These are phyloP conservation scores for Fusarium compactum DNA, from an alignment of 2,329 filamentous ascomycete species.

Conservation along the genomic window DNA sequence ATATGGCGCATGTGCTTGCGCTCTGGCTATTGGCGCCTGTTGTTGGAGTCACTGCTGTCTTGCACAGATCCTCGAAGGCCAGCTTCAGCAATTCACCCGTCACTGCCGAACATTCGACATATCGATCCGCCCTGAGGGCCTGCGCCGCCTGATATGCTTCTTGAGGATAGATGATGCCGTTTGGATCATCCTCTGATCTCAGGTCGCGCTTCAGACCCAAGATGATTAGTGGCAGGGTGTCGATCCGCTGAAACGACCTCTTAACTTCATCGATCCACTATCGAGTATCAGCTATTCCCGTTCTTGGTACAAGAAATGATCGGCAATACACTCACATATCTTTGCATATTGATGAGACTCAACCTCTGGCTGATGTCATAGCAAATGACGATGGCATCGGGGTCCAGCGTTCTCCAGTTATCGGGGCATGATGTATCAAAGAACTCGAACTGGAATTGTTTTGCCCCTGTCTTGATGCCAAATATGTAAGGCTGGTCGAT, in stretches of 20 bases:
- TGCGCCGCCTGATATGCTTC: conserved; percentile 69
- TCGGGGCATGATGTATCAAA: conserved; percentile 70
- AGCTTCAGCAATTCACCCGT: conserved; percentile 69
- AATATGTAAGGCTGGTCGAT: conserved; percentile 72
- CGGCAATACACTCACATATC: conserved; percentile 60
- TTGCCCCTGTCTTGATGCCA: conserved; percentile 58
- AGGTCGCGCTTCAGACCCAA: conserved; percentile 72
- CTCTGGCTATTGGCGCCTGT: conserved; percentile 64
- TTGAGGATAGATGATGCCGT: conserved; percentile 71
- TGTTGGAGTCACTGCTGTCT: conserved; percentile 63
- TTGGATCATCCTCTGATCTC: conserved; percentile 68
- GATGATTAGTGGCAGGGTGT: conserved; percentile 66
- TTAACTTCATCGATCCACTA: conserved; percentile 71
- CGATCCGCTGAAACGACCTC: conserved; percentile 59
- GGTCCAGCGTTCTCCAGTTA: conserved; percentile 69
- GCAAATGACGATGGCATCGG: conserved; percentile 70
- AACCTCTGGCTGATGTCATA: conserved; percentile 71
- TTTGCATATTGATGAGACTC: conserved; percentile 69
- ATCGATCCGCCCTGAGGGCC: conserved; percentile 70
- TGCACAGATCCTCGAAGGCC: conserved; percentile 71
- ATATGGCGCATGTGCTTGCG: conserved; percentile 65
- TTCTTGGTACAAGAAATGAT: neutral
- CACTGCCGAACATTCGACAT: conserved; percentile 72
- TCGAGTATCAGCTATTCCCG: neutral
- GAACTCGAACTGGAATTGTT: conserved; percentile 67